Percentiles rank a stretch among this genome's conserved stretches.
Conservation (phyloP, 129 eudicot species). For the Escallonia herrerae region DNA sequence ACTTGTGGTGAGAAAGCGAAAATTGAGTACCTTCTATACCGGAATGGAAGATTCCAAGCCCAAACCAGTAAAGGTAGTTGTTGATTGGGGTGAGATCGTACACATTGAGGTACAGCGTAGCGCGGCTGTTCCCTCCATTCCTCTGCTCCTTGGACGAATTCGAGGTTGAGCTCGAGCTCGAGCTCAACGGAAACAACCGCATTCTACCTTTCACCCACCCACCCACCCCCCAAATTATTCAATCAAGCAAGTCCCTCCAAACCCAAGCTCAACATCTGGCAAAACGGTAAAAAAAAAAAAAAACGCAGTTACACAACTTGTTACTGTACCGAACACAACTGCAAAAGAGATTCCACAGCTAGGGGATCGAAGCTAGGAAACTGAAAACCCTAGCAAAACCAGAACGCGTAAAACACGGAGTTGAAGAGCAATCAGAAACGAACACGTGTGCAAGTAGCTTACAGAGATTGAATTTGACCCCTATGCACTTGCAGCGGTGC, state of each 20-base stretch:
- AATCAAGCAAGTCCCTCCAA: not conserved
- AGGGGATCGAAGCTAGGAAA: too few species aligned
- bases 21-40: conserved; percentile 74
- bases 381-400: too few species aligned
- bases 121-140: conserved; percentile 34
- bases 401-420: too few species aligned
- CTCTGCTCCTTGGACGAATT: conserved; percentile 28
- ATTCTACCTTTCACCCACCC: conserved; percentile 19
- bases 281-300: too few species aligned
- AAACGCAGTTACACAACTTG: too few species aligned
- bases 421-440: too few species aligned
- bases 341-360: too few species aligned
- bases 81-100: conserved; percentile 89
- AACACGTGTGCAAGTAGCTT: too few species aligned
- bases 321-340: too few species aligned
- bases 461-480: too few species aligned
- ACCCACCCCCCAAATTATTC: not conserved
- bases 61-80: conserved; percentile 82
- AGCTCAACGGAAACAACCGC: conserved; percentile 46
- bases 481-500: too few species aligned
- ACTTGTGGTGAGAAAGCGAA: too few species aligned
- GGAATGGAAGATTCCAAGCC: conserved; percentile 82
- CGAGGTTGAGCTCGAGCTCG: conserved; percentile 6
- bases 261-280: not conserved
- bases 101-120: conserved; percentile 68